Evolutionary conservation across 2,329 filamentous ascomycete species (phyloP).

Genomic region (Fusarium brevicatenulatum): DNA sequence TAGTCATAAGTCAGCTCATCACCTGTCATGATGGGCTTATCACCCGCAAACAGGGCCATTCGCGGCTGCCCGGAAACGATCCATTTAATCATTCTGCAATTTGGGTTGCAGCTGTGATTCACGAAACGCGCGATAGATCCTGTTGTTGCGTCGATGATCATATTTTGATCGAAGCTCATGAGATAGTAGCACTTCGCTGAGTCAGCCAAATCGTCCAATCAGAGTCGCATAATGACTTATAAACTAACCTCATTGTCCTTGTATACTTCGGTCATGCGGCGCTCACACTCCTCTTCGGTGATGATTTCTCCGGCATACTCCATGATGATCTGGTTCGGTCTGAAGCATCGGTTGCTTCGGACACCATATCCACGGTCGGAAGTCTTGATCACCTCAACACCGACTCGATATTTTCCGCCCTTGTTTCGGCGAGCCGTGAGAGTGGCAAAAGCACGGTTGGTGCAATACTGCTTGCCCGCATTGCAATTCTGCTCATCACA

Average conservation of each 20-base stretch:
- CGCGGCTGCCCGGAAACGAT: constrained; percentile 91
- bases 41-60: constrained; percentile 96
- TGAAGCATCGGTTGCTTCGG: constrained; percentile 87
- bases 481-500: constrained; percentile 92
- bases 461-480: constrained; percentile 76
- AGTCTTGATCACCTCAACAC: constrained; percentile 95
- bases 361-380: constrained; percentile 89
- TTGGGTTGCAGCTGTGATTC: constrained; percentile 96
- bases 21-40: constrained; percentile 89
- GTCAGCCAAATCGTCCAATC: constrained; percentile 16
- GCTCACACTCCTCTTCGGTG: constrained; percentile 91
- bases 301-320: constrained; percentile 99
- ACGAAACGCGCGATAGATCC: constrained; percentile 97
- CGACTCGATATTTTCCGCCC: constrained; percentile 88
- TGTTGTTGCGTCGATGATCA: constrained; percentile 97
- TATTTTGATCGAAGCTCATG: constrained; percentile 98
- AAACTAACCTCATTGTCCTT: constrained; percentile 85
- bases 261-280: constrained; percentile 92
- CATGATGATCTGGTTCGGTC: constrained; percentile 93
- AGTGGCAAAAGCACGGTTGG: constrained; percentile 87
- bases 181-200: constrained; percentile 89
- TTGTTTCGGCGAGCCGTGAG: constrained; percentile 78
- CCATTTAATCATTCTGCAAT: constrained; percentile 98
- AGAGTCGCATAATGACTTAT: background rate
- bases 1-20: constrained; percentile 97